Base-by-base conservation (phyloP, 202 grass and related monocot species). In the Saccharum hybrid region DNA sequence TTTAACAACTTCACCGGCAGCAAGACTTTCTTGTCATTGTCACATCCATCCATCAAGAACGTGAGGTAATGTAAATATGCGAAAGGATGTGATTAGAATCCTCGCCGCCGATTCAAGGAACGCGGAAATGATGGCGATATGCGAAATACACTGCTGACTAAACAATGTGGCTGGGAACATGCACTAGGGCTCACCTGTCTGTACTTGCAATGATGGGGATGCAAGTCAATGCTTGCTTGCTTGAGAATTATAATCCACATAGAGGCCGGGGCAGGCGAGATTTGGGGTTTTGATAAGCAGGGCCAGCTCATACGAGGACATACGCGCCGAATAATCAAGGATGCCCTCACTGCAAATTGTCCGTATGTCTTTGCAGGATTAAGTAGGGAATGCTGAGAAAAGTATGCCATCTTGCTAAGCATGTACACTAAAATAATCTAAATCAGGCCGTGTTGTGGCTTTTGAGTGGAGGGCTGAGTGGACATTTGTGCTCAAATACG, bases 151-250 rank as follows among this genome's bases (percentile, higher is more conserved):
- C 31, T 42, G 38, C 14, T 30, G 9, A 63, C 66, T 79, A 79
- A 90, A 79, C 4, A 64, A 86, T 36, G 54, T 22, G 70, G 16
- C 60, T 52, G 42, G 52, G 79, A 90, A 90, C 84, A 86, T 90
- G 88, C 84, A 80, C 57, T 62, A 75, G 67, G 67, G 63, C 64
- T 76, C 68, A 38, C 1, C 7, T 8, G 10, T 77, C 43, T 74
- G 83, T 79, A 78, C 79, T 68, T 78, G 73, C 74, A 90, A 90
- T 90, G 84, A 83, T 90, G 75, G 84, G 75, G 83, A 60, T 83
- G 62, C 84, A 87, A 83, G 88, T 90, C 88, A 83, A 80, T 75
- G 80, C 75, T 70, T 83, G 62, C 75, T 79, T 79, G 63, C 23
- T 80, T 78, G 49, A 64, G 75, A 83, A 86, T 83, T 74, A 78